Base-by-base conservation (phyloP, 78 protist species). In the Monocercomonoides exilis region DNA sequence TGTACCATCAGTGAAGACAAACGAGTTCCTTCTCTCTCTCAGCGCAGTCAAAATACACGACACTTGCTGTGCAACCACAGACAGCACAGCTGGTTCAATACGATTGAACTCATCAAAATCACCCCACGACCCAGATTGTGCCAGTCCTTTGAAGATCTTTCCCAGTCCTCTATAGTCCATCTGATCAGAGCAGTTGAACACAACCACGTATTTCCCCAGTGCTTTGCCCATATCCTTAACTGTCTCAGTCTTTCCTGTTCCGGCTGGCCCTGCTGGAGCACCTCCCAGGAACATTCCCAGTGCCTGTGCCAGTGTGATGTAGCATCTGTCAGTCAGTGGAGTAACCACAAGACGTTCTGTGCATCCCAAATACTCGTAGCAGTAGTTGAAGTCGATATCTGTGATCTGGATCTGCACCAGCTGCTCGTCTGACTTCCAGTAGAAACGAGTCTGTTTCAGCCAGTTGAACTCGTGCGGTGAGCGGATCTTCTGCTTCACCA, bases 181-280 rank as follows among this genome's bases (percentile, higher is more conserved):
- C 85, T 92, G 94, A 45, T 93, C 96, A 33, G 95, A 92, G 90
- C 96, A 93, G 84, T 96, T 94, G 90, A 92, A 88, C 70, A 96
- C 96, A 38, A 93, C 89, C 44, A 89, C 90, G 84, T 54, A 91
- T 42, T 89, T 93, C 42, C 95, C 98, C 35, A 93, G 87, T 21
- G 93, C 38, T 2, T 91, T 45, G 3, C 93, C 96, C 87, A 94
- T 63, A 91, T 96, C 96, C 92, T 96, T 96, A 33, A 85, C 88
- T 6, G 98, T 96, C 84, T 96, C 98, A 0, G 98, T 96, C 93
- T 96, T 96, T 21, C 98, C 98, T 11, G 96, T 94, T 0, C 97
- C 97, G 36, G 97, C 96, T 6, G 97, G 97, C 0, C 98, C 98
- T 5, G 94, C 94, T 5, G 96, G 96, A 3, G 93, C 93, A 29